A percentile compares a stretch with the other conserved stretches of the same genome.
These are phyloP conservation scores for Pistacia vera DNA, from an alignment of 345 rosid species.

Conservation along the genomic window DNA sequence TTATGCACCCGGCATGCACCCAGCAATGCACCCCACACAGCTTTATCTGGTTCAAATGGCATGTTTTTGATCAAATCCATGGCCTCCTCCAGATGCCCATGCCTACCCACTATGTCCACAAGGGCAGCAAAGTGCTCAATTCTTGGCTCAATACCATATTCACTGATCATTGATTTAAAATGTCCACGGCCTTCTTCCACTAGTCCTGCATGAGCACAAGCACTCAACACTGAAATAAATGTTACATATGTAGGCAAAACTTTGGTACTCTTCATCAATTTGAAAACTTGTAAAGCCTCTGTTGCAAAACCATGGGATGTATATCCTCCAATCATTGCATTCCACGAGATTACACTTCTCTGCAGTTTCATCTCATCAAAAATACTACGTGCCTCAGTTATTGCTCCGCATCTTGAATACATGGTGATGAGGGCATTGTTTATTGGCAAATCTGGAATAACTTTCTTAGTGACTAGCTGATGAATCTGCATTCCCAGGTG, in stretches of 20 bases:
- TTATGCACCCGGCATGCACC: slow-evolving; percentile 66
- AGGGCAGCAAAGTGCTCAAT: slow-evolving; percentile 69
- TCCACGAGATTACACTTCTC: slow-evolving; percentile 77
- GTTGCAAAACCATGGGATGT: slow-evolving; percentile 66
- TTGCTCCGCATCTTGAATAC: slow-evolving; percentile 71
- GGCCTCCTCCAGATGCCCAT: slow-evolving; percentile 66
- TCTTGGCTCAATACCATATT: slow-evolving; percentile 52
- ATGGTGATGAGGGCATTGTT: slow-evolving; percentile 67
- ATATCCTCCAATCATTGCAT: slow-evolving; percentile 85
- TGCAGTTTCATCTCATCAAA: slow-evolving; percentile 45
- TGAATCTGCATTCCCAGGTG: slow-evolving; percentile 70
- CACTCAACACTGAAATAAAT: slow-evolving; percentile 62
- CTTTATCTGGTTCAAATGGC: slow-evolving; percentile 65
- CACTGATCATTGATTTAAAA: slow-evolving; percentile 56
- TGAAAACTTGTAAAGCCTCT: slow-evolving; percentile 57
- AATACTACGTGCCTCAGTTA: slow-evolving; percentile 47
- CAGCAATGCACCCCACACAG: slow-evolving; percentile 82
- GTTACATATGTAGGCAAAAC: slow-evolving; percentile 68
- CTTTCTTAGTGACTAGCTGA: slow-evolving; percentile 52
- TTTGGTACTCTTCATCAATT: slow-evolving; percentile 45
- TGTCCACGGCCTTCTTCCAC: slow-evolving; percentile 56
- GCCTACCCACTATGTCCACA: slow-evolving; percentile 55
- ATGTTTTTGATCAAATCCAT: slow-evolving; percentile 53
- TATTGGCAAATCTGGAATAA: slow-evolving; percentile 58
- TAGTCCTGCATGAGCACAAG: slow-evolving; percentile 71